Base-by-base conservation (phyloP, 179 eudicot genomes). In the Camellia oleifera region DNA sequence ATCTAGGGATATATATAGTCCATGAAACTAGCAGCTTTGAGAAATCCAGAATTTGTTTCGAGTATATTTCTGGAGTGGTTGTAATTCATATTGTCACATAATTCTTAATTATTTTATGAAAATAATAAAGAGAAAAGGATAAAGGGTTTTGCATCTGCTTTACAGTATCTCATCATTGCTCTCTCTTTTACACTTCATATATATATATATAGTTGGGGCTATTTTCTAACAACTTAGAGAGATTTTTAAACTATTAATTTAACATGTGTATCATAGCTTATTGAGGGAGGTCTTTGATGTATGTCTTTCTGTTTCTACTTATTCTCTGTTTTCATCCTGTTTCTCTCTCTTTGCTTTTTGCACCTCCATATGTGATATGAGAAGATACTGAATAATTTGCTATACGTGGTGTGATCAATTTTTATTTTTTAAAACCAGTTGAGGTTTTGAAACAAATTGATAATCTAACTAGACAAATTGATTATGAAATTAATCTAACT, bases 71-170 rank as follows among this genome's bases (percentile, higher is more conserved):
- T 44, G 7, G 0, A 45, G 23, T 3, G 18, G 56, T 12, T 18
- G 57, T 57, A 69, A 69, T 74, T 58, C 12, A 20, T 69, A 44
- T 44, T 10, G 18, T 67, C 53, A 4, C 44, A 13, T 14, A 77
- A 45, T 18, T 20, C 56, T 63, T 63, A 3, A n/a, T 76, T 57
- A 42, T 74, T 26, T 4, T 74, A n/a, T 0, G 14, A 32, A 18
- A 74, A 74, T 56, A 74, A 56, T 32, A 58, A 74, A 57, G 69
- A 65, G 42, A 65, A 57, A 46, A 74, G 8, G 7, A 12, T 8
- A 7, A 46, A 13, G 15, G 60, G n/a, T 50, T 73, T 54, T 73
- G 20, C 48, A 26, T 11, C n/a, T 4, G 4, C 44, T 20, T 20
- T 65, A 26, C 13, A 26, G 0, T 20, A 7, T 26, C 7, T 6